phyloP scores from a whole-genome alignment of 805 yeast genomes.

The Ogataea pini region DNA sequence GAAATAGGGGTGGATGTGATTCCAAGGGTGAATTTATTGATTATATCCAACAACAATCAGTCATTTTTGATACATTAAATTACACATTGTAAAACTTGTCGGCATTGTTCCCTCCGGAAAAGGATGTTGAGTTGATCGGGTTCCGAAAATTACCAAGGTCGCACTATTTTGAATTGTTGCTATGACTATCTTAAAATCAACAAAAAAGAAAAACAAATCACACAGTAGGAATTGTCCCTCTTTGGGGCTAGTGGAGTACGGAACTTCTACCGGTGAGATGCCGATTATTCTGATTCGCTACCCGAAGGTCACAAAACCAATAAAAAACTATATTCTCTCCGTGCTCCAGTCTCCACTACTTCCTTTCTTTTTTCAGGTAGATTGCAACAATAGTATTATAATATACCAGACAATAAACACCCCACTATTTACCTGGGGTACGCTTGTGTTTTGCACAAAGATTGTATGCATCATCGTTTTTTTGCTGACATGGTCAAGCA shows the following conservation, averaged over 20 bases:
- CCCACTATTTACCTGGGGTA: conserved; percentile 7
- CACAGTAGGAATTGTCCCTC: neutral
- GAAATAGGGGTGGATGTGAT: neutral
- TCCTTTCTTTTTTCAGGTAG: conserved; percentile 1
- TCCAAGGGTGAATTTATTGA: too few species aligned
- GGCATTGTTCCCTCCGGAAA: too few species aligned
- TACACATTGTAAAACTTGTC: too few species aligned
- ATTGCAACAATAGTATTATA: neutral
- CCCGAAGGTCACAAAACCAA: neutral
- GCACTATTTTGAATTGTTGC: too few species aligned
- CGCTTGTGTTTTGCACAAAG: too few species aligned
- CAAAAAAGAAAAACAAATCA: neutral
- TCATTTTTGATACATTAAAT: too few species aligned
- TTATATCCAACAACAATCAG: too few species aligned
- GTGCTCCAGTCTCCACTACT: conserved; percentile 2
- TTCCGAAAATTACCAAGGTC: too few species aligned
- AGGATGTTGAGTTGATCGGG: too few species aligned
- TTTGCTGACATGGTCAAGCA: neutral
- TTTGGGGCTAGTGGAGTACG: conserved; percentile 1
- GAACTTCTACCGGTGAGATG: neutral
- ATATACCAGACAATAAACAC: conserved; percentile 8
- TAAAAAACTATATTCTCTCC: neutral
- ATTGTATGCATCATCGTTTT: conserved; percentile 4
- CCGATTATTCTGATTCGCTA: conserved; percentile 13
- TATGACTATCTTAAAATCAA: neutral